Evolutionary conservation across 768 basidiomycete genomes (phyloP), one percentile per base, ranked within the genome.

Genomic region (Suillus hirtellus): DNA sequence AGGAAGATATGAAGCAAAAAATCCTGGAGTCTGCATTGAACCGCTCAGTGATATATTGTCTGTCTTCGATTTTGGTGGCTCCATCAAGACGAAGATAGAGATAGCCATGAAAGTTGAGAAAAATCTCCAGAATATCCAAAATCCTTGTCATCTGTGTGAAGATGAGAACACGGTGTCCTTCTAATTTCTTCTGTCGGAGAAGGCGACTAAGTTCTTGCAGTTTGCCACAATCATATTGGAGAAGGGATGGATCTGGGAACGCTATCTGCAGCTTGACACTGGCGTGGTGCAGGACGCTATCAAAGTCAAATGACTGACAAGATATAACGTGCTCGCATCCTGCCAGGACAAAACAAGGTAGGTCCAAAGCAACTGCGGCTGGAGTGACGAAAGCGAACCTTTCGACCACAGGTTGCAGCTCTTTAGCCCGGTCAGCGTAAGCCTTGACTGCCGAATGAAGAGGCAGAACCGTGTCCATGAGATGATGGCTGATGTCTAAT

Each of bases 81-180:
- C 96, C 96, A 71, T 99, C 96, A 40, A 99, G 78, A n/a, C 96
- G 85, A 21, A 96, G 84, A 74, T 99, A 99, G 12, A 96, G 84
- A 72, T 96, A 92, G 0, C 96, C 96, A 71, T 95, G 94, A 62
- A 94, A 88, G 69, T 91, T 96, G 63, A 98, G 82, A 75, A 95
- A 99, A 19, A 89, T 88, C 73, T 98, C 96, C 60, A 99, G 83
- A 64, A 99, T 93, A 72, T 99, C 96, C 63, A 99, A 82, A 38
- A 99, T 89, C 64, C 84, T 83, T 37, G 96, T 96, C 96, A 98
- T 98, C 70, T 99, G 96, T 0, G 96, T 98, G 76, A 99, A 99
- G 66, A 99, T 96, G 54, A 99, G 82, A 31, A 92, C 83, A 8
- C 96, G 90, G 72, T 97, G 95, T 0, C 95, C 94, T 7, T 87